Evolutionary conservation across 176 grass and related monocot genomes (phyloP), one percentile per base, ranked within the genome.

Genomic region (Panicum miliaceum): DNA sequence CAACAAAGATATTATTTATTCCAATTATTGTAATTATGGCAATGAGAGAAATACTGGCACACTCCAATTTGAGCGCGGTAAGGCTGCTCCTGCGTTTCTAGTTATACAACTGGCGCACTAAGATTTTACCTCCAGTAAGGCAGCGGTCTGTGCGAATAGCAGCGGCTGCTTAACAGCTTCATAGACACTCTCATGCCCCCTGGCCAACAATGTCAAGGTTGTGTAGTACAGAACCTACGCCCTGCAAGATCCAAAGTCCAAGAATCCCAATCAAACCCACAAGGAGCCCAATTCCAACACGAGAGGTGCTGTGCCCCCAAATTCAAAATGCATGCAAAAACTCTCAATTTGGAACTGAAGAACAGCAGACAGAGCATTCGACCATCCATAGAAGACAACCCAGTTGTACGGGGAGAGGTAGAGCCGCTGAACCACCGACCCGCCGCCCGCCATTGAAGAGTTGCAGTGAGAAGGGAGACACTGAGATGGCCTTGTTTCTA

Each of bases 361-460:
- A 46, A 11, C 45, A 46, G 11, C 8, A 9, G 43, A 46, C 40
- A 50, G 10, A 46, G 51, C 51, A 53, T 6, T 18, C 20, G 51
- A 53, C 51, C 51, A 53, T 53, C 51, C 65, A 0, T 73, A 86
- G 57, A 79, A 72, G 32, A 3, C 4, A 42, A 64, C 56, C 84
- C 84, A 86, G 43, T 73, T 86, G 76, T 86, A 86, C 22, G 80
- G 2, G 14, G 76, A 86, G 29, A 86, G 43, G 66, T 86, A 80
- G 3, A 86, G 43, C 32, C 32, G 15, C 5, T 10, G 42, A 35
- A 64, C 22, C 66, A 14, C 43, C 0, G 20, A 20, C 10, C 76
- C 1, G 16, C 8, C 20, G 4, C 27, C 64, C 2, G 53, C 75
- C 84, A 76, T 85, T 84, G 71, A 19, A 84, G 35, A 26, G n/a